Conservation (phyloP, 441 rosid species). For the Erysimum cheiri region DNA sequence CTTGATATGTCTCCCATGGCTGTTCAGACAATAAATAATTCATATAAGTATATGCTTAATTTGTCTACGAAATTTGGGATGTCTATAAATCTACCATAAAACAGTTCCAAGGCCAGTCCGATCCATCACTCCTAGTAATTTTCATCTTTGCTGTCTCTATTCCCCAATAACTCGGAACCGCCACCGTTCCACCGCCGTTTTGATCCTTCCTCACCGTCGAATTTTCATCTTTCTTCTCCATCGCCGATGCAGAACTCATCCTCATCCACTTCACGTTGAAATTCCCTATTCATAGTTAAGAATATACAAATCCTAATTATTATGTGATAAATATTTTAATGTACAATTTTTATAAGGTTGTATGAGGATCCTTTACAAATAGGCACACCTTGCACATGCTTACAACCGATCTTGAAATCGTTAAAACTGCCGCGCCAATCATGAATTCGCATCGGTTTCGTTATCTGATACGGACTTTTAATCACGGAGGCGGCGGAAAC, state of each 20-base stretch:
- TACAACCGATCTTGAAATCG: neutral
- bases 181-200: constrained; percentile 35
- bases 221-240: constrained; percentile 12
- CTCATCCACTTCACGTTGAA: neutral
- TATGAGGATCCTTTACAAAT: neutral
- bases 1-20: constrained; percentile 77
- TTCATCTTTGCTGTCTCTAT: constrained; percentile 50
- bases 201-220: constrained; percentile 17
- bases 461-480: neutral
- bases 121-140: constrained; percentile 52
- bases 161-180: constrained; percentile 58
- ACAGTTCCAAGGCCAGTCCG: constrained; percentile 69
- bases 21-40: constrained; percentile 38
- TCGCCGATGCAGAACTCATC: constrained; percentile 16
- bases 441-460: constrained; percentile 10
- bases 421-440: neutral
- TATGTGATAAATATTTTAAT: neutral
- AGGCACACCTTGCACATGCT: constrained; percentile 17
- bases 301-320: neutral
- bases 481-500: constrained; percentile 3
- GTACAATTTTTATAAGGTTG: neutral
- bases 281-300: neutral
- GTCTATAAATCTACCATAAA: constrained; percentile 49
- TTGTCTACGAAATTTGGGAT: neutral
- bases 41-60: neutral